Evolutionary conservation across 139 green algal genomes (phyloP).

Genomic region (Raphidocelis subcapitata): DNA sequence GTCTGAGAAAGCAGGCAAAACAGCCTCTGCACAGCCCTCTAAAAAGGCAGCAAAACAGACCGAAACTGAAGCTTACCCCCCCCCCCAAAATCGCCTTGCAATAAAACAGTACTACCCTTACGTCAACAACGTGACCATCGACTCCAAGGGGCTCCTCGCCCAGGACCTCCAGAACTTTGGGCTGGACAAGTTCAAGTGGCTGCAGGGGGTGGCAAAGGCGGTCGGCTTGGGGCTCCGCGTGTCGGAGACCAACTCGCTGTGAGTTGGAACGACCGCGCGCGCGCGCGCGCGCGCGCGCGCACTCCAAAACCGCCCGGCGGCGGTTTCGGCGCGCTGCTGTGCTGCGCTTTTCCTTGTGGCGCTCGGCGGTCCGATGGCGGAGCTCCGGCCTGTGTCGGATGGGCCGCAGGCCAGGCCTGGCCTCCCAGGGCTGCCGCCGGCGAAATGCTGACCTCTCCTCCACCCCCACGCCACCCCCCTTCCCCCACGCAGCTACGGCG

Average conservation of each 20-base stretch:
- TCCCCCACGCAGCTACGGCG: background rate
- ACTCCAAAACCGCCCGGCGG: too few species aligned
- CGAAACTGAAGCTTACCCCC: background rate
- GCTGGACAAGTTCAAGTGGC: conserved; percentile 13
- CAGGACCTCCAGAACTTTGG: conserved; percentile 22
- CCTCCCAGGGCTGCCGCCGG: too few species aligned
- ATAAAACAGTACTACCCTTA: conserved; percentile 1
- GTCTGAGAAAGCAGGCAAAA: background rate
- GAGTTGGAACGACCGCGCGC: too few species aligned
- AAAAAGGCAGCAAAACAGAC: background rate
- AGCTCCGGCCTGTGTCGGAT: too few species aligned
- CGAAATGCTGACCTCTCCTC: too few species aligned
- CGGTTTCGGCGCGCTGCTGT: too few species aligned
- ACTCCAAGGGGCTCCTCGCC: conserved; percentile 1
- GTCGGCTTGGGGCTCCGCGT: conserved; percentile 9
- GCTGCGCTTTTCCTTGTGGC: too few species aligned
- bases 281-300: too few species aligned
- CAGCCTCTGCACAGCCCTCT: background rate
- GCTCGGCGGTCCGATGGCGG: too few species aligned
- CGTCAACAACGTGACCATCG: conserved; percentile 25
- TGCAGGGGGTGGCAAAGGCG: background rate
- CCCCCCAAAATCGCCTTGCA: too few species aligned
- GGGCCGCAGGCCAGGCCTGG: too few species aligned
- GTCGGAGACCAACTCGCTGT: conserved; percentile 30
- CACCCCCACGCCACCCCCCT: too few species aligned